Evolutionary conservation across 116 monocot genomes (phyloP).

Genomic region (Iris pallida): DNA sequence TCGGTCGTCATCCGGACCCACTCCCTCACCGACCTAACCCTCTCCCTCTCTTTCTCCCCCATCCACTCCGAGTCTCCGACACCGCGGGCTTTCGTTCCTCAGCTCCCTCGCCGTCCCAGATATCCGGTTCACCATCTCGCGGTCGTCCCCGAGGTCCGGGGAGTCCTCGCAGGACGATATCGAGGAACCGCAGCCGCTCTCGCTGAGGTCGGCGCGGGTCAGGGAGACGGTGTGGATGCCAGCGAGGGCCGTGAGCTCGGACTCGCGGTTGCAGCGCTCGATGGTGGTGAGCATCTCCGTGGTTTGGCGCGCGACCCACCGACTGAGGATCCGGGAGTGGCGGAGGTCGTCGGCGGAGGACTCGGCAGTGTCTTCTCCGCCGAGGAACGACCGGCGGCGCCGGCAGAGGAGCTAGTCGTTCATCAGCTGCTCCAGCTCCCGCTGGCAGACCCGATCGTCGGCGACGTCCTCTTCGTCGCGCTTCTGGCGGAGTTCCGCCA

Average conservation of each 20-base stretch:
- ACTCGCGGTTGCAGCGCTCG: conserved; percentile 15
- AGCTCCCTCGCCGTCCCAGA: conserved; percentile 15
- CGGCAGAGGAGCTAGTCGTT: conserved; percentile 47
- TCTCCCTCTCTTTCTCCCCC: conserved; percentile 45
- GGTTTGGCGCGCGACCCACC: conserved; percentile 8
- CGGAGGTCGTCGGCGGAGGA: not conserved
- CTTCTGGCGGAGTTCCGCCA: conserved; percentile 2
- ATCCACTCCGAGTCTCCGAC: conserved; percentile 40
- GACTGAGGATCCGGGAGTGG: conserved; percentile 2
- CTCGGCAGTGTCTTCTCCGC: conserved; percentile 32
- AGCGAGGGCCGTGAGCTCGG: conserved; percentile 15
- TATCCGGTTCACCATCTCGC: conserved; percentile 21
- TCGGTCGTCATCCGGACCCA: conserved; percentile 59
- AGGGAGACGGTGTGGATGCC: conserved; percentile 13
- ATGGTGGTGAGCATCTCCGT: conserved; percentile 14
- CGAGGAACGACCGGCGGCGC: conserved; percentile 44
- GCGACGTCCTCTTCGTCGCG: conserved; percentile 18
- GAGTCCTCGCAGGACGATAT: conserved; percentile 28
- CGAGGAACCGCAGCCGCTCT: conserved; percentile 14
- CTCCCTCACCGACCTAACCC: conserved; percentile 77
- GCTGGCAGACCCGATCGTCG: conserved; percentile 29
- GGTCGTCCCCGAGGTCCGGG: conserved; percentile 23
- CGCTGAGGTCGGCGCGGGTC: conserved; percentile 1
- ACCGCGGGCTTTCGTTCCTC: conserved; percentile 21
- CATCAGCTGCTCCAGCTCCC: conserved; percentile 57